Percentiles rank a stretch among this genome's conserved stretches.
Evolutionary conservation across 139 green algal species (phyloP).

Genomic region (Mesostigma viride): DNA sequence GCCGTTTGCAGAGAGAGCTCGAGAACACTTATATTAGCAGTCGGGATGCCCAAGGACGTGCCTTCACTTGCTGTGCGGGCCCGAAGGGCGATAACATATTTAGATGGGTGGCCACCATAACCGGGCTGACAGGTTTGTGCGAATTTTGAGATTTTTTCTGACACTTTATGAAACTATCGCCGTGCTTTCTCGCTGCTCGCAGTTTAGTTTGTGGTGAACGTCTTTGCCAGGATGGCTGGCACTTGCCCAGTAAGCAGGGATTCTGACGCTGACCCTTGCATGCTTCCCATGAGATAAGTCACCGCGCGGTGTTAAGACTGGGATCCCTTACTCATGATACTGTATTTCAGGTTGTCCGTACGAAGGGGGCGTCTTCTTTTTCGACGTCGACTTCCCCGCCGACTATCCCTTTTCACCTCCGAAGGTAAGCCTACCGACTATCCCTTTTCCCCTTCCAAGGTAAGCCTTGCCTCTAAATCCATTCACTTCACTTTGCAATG

Average conservation of each 20-base stretch:
- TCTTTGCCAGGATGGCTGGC: background rate
- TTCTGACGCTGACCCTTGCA: background rate
- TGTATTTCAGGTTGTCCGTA: constrained; percentile 65
- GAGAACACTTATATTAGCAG: no score
- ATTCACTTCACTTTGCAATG: background rate
- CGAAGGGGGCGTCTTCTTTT: constrained; percentile 79
- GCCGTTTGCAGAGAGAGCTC: constrained; percentile 84
- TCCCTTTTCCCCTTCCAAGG: background rate
- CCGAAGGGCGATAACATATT: constrained; percentile 98
- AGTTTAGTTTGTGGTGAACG: background rate
- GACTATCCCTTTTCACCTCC: constrained; percentile 95
- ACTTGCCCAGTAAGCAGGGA: background rate
- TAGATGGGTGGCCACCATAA: constrained; percentile 89
- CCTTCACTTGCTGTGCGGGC: constrained; percentile 83
- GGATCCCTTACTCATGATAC: background rate
- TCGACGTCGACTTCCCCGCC: constrained; percentile 85
- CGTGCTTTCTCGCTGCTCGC: background rate
- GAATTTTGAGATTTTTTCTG: background rate
- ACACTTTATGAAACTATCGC: background rate
- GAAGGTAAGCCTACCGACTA: constrained; percentile 1
- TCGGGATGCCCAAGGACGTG: constrained; percentile 83
- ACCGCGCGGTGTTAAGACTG: background rate
- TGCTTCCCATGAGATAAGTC: background rate
- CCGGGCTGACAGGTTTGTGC: constrained; percentile 65
- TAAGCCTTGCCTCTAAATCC: background rate